phyloP scores from a whole-genome alignment of 2,329 filamentous ascomycete genomes.

The Neonectria neomacrospora region DNA sequence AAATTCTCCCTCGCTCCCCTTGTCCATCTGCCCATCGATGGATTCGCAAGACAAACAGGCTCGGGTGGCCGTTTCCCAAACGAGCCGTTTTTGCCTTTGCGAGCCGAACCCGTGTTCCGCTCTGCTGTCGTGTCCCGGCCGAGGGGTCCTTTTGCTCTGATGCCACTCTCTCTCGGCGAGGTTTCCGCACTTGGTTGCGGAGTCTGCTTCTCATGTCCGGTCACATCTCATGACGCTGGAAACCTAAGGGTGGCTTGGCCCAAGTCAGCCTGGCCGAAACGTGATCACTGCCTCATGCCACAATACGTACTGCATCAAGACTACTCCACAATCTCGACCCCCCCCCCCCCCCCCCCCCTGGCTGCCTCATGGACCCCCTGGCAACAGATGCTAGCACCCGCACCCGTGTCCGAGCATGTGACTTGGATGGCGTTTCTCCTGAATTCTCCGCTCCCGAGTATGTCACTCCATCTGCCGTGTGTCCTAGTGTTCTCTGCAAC shows the following conservation, averaged over 20 bases:
- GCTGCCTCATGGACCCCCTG: slow-evolving; percentile 23
- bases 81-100: slow-evolving; percentile 13
- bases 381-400: slow-evolving; percentile 37
- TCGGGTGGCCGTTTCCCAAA: slow-evolving; percentile 34
- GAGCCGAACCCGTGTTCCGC: slow-evolving; percentile 17
- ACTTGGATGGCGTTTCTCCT: slow-evolving; percentile 29
- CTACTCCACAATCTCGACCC: slow-evolving; percentile 39
- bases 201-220: slow-evolving; percentile 1
- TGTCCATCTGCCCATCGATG: slow-evolving; percentile 33
- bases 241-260: slow-evolving; percentile 13
- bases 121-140: slow-evolving; percentile 7
- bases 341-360: slow-evolving; percentile 16
- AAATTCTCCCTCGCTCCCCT: slow-evolving; percentile 16
- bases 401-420: slow-evolving; percentile 42
- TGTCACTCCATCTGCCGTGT: neutral
- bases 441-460: neutral
- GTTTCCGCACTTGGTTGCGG: neutral
- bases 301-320: slow-evolving; percentile 32
- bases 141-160: slow-evolving; percentile 8
- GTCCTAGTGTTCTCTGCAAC: neutral
- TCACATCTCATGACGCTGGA: slow-evolving; percentile 13
- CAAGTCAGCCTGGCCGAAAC: slow-evolving; percentile 32
- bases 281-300: slow-evolving; percentile 29
- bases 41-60: slow-evolving; percentile 25
- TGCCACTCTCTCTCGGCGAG: slow-evolving; percentile 11